A percentile compares a stretch with the other conserved stretches of the same genome.
These are phyloP conservation scores for Xeromyces bisporus DNA, from an alignment of 495 filamentous ascomycete species.

Conservation along the genomic window DNA sequence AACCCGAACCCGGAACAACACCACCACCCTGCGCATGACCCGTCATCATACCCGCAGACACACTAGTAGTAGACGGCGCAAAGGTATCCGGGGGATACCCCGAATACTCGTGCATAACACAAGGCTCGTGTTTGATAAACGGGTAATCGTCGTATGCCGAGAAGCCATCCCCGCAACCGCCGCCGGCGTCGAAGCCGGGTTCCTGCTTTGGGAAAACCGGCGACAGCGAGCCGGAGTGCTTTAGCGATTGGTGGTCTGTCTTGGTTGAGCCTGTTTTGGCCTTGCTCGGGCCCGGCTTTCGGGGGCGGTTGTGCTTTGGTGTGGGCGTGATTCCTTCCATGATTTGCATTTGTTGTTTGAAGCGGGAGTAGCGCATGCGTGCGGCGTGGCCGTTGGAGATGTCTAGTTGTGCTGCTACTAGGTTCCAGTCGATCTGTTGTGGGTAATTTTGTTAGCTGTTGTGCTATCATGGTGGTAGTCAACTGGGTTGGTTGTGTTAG, in stretches of 20 bases:
- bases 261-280: conserved; percentile 5
- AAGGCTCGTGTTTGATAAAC: conserved; percentile 10
- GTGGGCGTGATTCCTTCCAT: conserved; percentile 28
- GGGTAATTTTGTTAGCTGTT: background rate
- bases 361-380: conserved; percentile 64
- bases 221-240: background rate
- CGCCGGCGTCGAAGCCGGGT: conserved; percentile 1
- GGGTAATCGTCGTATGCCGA: conserved; percentile 2
- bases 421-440: conserved; percentile 54
- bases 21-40: background rate
- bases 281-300: conserved; percentile 9
- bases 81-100: conserved; percentile 6
- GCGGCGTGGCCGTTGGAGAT: conserved; percentile 71
- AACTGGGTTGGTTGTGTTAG: no score
- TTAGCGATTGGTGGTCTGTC: conserved; percentile 1
- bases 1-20: no score
- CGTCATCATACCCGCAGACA: background rate
- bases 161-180: background rate
- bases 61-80: background rate
- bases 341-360: conserved; percentile 31
- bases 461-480: no score
- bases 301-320: conserved; percentile 8
- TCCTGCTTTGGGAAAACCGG: conserved; percentile 6
- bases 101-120: conserved; percentile 3
- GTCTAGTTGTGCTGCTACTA: conserved; percentile 41